Percentiles rank a stretch among this genome's conserved stretches.
Evolutionary conservation across 352 stramenopile species (phyloP).

Genomic region (Phytopythium kandeliae): DNA sequence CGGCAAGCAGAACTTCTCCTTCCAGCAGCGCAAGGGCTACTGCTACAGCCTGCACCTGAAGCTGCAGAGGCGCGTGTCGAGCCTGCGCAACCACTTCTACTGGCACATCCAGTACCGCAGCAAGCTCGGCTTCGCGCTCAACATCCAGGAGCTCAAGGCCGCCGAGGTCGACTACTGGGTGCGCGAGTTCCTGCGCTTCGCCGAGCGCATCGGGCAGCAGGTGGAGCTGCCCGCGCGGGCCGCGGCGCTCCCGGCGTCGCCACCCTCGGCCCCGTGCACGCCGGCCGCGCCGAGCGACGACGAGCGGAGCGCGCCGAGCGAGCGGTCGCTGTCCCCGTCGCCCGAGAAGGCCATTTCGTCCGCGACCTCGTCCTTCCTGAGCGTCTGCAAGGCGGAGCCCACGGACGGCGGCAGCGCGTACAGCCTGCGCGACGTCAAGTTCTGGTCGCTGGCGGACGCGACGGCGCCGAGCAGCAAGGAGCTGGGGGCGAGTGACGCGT

Average conservation of each 20-base stretch:
- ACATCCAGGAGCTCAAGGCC: conserved; percentile 63
- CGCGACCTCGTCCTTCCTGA: neutral
- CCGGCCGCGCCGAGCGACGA: neutral
- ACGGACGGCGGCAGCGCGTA: conserved; percentile 1
- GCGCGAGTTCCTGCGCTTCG: conserved; percentile 61
- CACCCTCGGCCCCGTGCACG: neutral
- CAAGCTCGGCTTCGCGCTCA: conserved; percentile 47
- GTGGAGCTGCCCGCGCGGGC: conserved; percentile 25
- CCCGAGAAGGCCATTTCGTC: neutral
- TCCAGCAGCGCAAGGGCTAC: conserved; percentile 49
- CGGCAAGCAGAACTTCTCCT: conserved; percentile 78
- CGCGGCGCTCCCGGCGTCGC: neutral
- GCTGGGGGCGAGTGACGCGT: conserved; percentile 12
- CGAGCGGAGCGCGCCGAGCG: neutral
- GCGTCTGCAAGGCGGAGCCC: conserved; percentile 1
- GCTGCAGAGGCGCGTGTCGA: conserved; percentile 74
- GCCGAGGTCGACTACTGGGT: conserved; percentile 72
- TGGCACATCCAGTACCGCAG: conserved; percentile 77
- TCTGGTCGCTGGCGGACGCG: conserved; percentile 5
- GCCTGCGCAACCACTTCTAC: conserved; percentile 76
- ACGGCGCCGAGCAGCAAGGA: conserved; percentile 25
- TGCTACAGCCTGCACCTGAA: conserved; percentile 78
- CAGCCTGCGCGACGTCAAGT: conserved; percentile 5
- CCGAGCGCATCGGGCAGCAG: conserved; percentile 50
- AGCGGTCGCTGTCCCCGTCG: conserved; percentile 1